These are phyloP conservation scores for Stemphylium lycopersici DNA, from an alignment of 2,329 filamentous ascomycete genomes.

Conservation along the genomic window DNA sequence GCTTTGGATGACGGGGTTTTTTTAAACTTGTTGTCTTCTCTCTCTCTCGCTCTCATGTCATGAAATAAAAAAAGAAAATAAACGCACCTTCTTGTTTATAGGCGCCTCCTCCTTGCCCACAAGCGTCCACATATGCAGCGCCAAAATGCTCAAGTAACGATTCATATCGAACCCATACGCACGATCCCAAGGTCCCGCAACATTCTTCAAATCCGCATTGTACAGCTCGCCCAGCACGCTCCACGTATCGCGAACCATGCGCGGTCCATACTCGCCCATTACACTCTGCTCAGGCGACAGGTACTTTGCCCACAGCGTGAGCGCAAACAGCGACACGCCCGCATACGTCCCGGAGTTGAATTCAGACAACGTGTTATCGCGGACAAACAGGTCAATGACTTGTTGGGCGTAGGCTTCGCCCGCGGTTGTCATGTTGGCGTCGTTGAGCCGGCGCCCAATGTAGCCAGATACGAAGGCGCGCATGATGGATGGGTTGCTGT, in stretches of 20 bases:
- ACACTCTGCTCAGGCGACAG: constrained; percentile 57
- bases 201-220: constrained; percentile 64
- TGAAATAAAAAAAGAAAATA: not conserved
- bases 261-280: constrained; percentile 59
- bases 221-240: constrained; percentile 59
- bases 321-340: constrained; percentile 64
- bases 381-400: constrained; percentile 63
- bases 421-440: constrained; percentile 64
- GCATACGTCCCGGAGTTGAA: constrained; percentile 69
- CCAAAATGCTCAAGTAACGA: constrained; percentile 64
- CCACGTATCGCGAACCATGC: constrained; percentile 63
- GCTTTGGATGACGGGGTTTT: not conserved
- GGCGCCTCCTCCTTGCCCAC: constrained; percentile 56
- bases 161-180: constrained; percentile 70
- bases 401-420: constrained; percentile 64
- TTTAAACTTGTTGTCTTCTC: not conserved
- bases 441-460: constrained; percentile 60
- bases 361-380: constrained; percentile 64
- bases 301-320: constrained; percentile 67
- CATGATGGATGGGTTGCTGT: constrained; percentile 68
- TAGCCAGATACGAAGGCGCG: constrained; percentile 66
- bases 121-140: constrained; percentile 64
- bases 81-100: constrained; percentile 39
- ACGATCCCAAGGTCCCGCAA: constrained; percentile 70
- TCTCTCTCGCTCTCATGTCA: too few species aligned